phyloP scores from a whole-genome alignment of 495 filamentous ascomycete genomes.

The Tuber borchii region DNA sequence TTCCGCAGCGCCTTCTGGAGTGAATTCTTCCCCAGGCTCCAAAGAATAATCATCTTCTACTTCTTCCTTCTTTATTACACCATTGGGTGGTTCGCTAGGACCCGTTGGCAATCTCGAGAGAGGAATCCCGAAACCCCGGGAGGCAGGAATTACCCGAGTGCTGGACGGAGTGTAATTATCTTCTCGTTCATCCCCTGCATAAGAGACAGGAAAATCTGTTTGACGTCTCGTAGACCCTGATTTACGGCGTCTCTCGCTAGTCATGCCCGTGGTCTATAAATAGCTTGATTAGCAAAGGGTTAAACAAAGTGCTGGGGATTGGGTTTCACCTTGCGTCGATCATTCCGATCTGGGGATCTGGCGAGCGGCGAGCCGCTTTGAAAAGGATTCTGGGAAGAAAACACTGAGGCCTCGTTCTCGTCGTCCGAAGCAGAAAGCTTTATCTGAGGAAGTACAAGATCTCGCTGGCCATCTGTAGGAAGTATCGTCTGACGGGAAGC shows the following conservation, averaged over 20 bases:
- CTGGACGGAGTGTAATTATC: conserved; percentile 17
- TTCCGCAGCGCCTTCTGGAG: conserved; percentile 78
- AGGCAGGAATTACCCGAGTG: conserved; percentile 35
- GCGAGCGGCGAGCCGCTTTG: conserved; percentile 60
- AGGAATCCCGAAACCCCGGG: conserved; percentile 51
- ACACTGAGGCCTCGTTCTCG: conserved; percentile 44
- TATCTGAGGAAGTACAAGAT: conserved; percentile 15
- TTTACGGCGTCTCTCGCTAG: conserved; percentile 31
- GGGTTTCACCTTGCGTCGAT: conserved; percentile 33
- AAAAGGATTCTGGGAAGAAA: conserved; percentile 90
- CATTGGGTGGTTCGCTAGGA: conserved; percentile 32
- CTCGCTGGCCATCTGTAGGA: conserved; percentile 23
- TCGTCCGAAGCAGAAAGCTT: conserved; percentile 44
- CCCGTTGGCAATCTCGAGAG: conserved; percentile 44
- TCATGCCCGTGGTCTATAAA: conserved; percentile 19
- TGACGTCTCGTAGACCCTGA: conserved; percentile 30
- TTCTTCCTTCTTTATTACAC: conserved; percentile 41
- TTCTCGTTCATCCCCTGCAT: conserved; percentile 18
- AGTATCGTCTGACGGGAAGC: conserved; percentile 25
- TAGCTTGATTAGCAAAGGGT: conserved; percentile 6
- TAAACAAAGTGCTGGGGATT: background rate
- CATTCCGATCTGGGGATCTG: conserved; percentile 26
- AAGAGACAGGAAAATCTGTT: conserved; percentile 28
- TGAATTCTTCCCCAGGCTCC: conserved; percentile 82
- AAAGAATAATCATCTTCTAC: conserved; percentile 45